phyloP scores from a whole-genome alignment of 768 basidiomycete genomes.

The Mycena vitilis region DNA sequence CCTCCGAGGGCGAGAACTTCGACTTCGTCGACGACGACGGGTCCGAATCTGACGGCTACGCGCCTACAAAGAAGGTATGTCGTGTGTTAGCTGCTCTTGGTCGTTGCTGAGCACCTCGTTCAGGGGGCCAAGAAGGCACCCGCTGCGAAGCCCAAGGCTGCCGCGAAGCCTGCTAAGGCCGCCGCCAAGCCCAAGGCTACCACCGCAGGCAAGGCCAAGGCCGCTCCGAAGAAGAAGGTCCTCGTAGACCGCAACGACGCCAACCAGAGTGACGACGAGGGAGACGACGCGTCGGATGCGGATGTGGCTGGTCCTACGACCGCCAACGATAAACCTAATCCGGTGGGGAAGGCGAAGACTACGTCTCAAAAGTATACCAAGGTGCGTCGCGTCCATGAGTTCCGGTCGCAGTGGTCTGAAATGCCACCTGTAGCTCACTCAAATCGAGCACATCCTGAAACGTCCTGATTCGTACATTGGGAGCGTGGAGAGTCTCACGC shows the following conservation, averaged over 20 bases:
- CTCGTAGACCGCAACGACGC: conserved; percentile 74
- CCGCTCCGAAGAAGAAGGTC: conserved; percentile 75
- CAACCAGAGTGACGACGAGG: conserved; percentile 62
- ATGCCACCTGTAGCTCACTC: conserved; percentile 75
- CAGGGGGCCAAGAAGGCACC: conserved; percentile 32
- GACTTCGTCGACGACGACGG: conserved; percentile 61
- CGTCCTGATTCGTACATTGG: conserved; percentile 97
- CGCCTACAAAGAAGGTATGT: conserved; percentile 68
- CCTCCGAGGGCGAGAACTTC: conserved; percentile 78
- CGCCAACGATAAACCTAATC: conserved; percentile 33
- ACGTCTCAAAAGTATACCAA: conserved; percentile 93
- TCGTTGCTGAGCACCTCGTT: conserved; percentile 31
- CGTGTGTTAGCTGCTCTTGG: conserved; percentile 16
- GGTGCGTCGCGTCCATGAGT: conserved; percentile 55
- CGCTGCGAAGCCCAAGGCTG: conserved; percentile 40
- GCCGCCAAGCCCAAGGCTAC: conserved; percentile 55
- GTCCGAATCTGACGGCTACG: conserved; percentile 77
- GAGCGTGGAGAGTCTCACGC: conserved; percentile 89
- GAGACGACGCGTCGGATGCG: conserved; percentile 55
- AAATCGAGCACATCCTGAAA: conserved; percentile 93
- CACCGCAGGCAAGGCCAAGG: conserved; percentile 58
- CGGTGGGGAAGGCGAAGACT: conserved; percentile 78
- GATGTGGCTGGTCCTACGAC: conserved; percentile 45
- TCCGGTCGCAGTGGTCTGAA: conserved; percentile 6
- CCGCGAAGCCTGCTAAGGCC: conserved; percentile 45